Conservation (phyloP, 495 filamentous ascomycete genomes). For the Trichoderma orchidacearum region DNA sequence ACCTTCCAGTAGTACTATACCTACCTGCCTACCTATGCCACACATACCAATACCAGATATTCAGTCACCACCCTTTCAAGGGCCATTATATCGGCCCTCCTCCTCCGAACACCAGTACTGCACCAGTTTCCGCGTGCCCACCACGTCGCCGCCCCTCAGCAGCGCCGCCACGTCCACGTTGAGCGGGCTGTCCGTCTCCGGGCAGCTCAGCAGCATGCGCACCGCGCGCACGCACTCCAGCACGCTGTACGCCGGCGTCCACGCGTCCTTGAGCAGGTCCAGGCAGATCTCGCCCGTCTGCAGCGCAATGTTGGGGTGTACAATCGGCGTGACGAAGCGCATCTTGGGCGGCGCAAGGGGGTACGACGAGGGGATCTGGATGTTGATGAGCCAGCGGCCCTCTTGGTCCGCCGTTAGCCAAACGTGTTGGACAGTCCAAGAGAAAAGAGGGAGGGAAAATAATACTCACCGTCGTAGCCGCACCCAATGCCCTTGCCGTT, state of each 20-base stretch:
- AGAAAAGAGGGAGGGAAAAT: not conserved
- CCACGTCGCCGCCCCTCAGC: slow-evolving; percentile 56
- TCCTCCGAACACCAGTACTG: slow-evolving; percentile 58
- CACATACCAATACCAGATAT: too few relatives aligned
- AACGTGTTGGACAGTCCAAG: too few relatives aligned
- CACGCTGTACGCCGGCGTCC: slow-evolving; percentile 77
- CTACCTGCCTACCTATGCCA: too few relatives aligned
- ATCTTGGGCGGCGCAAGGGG: slow-evolving; percentile 65
- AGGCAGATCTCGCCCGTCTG: slow-evolving; percentile 86
- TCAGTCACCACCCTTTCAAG: slow-evolving; percentile 12
- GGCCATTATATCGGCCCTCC: slow-evolving; percentile 32
- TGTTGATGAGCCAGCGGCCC: slow-evolving; percentile 72
- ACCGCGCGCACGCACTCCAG: slow-evolving; percentile 63
- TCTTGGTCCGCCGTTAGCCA: slow-evolving; percentile 29
- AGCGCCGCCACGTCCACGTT: slow-evolving; percentile 81
- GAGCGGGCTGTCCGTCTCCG: slow-evolving; percentile 69
- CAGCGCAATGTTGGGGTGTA: slow-evolving; percentile 75
- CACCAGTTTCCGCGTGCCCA: slow-evolving; percentile 69
- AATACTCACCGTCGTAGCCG: slow-evolving; percentile 54
- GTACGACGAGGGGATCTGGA: slow-evolving; percentile 66
- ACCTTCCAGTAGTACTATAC: too few relatives aligned
- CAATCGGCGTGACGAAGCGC: slow-evolving; percentile 64
- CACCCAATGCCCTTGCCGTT: slow-evolving; percentile 47
- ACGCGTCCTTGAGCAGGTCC: slow-evolving; percentile 67
- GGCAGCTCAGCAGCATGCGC: slow-evolving; percentile 61